These are phyloP conservation scores for Sporothrix curviconia DNA, from an alignment of 2,329 filamentous ascomycete genomes.

Conservation along the genomic window DNA sequence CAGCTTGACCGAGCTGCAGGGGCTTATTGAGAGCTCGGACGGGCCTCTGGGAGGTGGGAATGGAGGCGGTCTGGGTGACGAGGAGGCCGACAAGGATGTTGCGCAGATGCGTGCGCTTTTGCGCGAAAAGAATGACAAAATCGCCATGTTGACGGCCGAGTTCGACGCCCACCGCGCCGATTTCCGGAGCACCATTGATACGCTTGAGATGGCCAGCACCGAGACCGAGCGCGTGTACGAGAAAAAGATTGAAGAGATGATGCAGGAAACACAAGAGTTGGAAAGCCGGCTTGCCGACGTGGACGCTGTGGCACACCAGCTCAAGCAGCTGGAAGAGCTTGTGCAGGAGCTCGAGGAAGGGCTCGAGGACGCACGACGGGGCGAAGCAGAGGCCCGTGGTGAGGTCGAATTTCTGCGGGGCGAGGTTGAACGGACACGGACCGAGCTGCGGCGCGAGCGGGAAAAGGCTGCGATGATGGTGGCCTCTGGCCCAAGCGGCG, in stretches of 20 bases:
- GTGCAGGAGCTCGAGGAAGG: conserved; percentile 97
- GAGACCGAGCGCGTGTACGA: conserved; percentile 97
- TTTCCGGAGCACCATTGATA: conserved; percentile 94
- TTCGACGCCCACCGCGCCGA: conserved; percentile 94
- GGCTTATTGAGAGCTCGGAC: conserved; percentile 57
- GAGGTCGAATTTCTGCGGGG: conserved; percentile 94
- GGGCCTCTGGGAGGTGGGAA: conserved; percentile 26
- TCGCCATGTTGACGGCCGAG: conserved; percentile 83
- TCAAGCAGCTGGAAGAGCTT: conserved; percentile 92
- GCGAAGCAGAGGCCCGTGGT: conserved; percentile 89
- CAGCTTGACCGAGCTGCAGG: conserved; percentile 69
- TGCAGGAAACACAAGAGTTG: conserved; percentile 75
- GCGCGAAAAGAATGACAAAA: conserved; percentile 94
- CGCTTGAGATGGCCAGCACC: conserved; percentile 86
- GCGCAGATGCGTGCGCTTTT: conserved; percentile 73
- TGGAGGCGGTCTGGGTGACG: conserved; percentile 27
- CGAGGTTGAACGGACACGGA: conserved; percentile 84
- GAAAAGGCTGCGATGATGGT: conserved; percentile 64
- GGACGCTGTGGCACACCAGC: conserved; percentile 79
- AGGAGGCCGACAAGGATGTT: conserved; percentile 49
- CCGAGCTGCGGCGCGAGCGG: conserved; percentile 79
- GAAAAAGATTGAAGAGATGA: conserved; percentile 77
- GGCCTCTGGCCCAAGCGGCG: conserved; percentile 4
- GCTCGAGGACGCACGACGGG: conserved; percentile 84
- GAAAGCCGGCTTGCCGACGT: conserved; percentile 83